Base-by-base conservation (phyloP, 495 filamentous ascomycete species). In the Entonaema liquescens region DNA sequence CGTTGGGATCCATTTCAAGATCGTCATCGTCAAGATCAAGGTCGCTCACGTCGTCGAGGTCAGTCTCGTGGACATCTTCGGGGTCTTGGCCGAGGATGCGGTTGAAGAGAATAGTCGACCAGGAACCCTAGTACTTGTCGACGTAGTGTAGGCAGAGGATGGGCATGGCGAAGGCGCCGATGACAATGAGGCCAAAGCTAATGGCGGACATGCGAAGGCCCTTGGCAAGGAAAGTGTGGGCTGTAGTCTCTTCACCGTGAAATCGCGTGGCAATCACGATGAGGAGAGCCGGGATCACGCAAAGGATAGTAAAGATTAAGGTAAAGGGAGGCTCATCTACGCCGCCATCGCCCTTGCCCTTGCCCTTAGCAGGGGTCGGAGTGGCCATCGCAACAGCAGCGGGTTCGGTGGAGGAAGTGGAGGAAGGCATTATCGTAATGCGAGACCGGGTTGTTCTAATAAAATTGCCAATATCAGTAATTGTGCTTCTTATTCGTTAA, bases 101-200 rank as follows among this genome's bases (percentile, higher is more conserved):
- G 42, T 7, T 12, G 25, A n/a, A 15, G 49, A 26, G 23, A 7
- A 53, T 40, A 36, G 5, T 13, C 36, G 44, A 65, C 68, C 56
- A 65, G 68, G 19, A 66, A 15, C 61, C 68, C 68, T 71, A 71
- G 57, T 62, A 62, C 68, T 57, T 61, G 68, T 71, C 68, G 62
- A 71, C 29, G 29, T 71, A 61, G 40, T 66, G 62, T 0, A 71
- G 50, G 29, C 2, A n/a, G n/a, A 71, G 56, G 19, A 71, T n/a
- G 5, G 68, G 68, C 2, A 66, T 0, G 28, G 29, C 36, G 19
- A 65, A 47, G 57, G 65, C 0, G 26, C 28, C 56, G 29, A 71
- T 21, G 47, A 71, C 19, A 2, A 66, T 17, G 57, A 53, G 62
- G 5, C 49, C 61, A 19, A 50, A 50, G 29, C 49, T 44, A 25